Base-by-base conservation (phyloP, 2,329 filamentous ascomycete species). In the Pseudogymnoascus sp. region DNA sequence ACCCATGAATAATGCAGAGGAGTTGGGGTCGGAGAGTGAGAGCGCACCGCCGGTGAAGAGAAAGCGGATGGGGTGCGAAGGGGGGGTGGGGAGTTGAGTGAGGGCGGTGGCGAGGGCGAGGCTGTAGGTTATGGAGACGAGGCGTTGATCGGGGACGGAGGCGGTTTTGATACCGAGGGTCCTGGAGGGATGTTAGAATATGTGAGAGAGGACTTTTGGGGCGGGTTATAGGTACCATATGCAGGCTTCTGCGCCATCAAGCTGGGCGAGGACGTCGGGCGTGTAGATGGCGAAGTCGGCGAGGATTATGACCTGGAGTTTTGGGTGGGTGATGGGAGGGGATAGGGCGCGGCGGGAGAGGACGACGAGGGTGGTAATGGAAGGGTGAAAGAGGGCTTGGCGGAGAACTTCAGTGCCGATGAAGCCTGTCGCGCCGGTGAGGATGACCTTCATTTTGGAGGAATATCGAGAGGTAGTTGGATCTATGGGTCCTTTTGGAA, bases 341-440 rank as follows among this genome's bases (percentile, higher is more conserved):
- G 76, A 72, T 0, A 84, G 74, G 4, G 78, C 73, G n/a, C 77
- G 78, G n/a, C 83, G 78, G 4, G 80, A 80, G 10, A 86, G 73
- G 36, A 80, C 79, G 61, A 83, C 73, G 51, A 84, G 74, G 21
- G 79, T 79, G 2, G 77, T 80, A 72, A 88, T 82, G 68, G 74
- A 74, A 16, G 78, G 74, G 70, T 81, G 77, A 2, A 70, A 69
- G 62, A 87, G 77, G 69, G 80, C 81, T 68, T 81, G 78, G 8
- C 75, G 72, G 63, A 87, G 77, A 39, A 86, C 77, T 68, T 82
- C 80, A 25, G 74, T 69, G 64, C 84, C 85, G 63, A 85, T 78
- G 69, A 80, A 79, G 68, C 85, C 84, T 19, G 83, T 87, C 25
- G 77, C 77, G 62, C 84, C 84, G 6, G 82, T 79, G 39, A 87